phyloP scores from a whole-genome alignment of 192 early-diverging fungal genomes.

The Coemansia sp. region DNA sequence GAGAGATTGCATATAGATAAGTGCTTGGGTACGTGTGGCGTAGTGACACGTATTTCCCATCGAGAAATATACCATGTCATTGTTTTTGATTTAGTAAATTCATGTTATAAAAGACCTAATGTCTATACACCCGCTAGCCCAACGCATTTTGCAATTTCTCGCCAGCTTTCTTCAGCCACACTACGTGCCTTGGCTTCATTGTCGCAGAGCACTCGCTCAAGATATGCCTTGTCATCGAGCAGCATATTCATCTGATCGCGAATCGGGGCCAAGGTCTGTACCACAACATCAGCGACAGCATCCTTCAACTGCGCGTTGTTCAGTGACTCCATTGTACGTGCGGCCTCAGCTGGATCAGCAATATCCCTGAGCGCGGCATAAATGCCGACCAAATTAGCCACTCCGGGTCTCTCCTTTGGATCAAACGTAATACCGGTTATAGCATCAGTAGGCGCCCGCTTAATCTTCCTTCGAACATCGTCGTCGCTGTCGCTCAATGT shows the following conservation, averaged over 20 bases:
- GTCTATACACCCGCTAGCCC: slow-evolving; percentile 16
- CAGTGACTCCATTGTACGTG: slow-evolving; percentile 43
- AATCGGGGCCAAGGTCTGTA: slow-evolving; percentile 66
- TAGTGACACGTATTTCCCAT: too few relatives aligned
- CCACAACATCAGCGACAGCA: slow-evolving; percentile 65
- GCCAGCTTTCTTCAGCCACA: slow-evolving; percentile 62
- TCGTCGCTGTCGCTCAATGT: slow-evolving; percentile 72
- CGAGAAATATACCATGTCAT: too few relatives aligned
- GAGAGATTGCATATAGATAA: too few relatives aligned
- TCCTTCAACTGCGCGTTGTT: slow-evolving; percentile 73
- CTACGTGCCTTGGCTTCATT: slow-evolving; percentile 67
- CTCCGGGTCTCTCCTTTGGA: slow-evolving; percentile 69
- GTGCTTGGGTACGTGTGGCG: too few relatives aligned
- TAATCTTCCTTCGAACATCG: slow-evolving; percentile 68
- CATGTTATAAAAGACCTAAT: too few relatives aligned
- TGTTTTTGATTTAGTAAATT: background rate
- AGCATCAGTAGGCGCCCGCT: slow-evolving; percentile 70
- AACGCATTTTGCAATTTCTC: slow-evolving; percentile 29
- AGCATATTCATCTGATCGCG: slow-evolving; percentile 64
- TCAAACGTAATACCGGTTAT: slow-evolving; percentile 71
- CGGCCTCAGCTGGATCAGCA: slow-evolving; percentile 50
- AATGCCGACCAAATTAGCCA: slow-evolving; percentile 82
- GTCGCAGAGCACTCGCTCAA: slow-evolving; percentile 63
- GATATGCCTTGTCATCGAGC: slow-evolving; percentile 60
- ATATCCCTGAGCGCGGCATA: slow-evolving; percentile 60